Conservation (phyloP, 495 filamentous ascomycete species). For the Xylaria curta region DNA sequence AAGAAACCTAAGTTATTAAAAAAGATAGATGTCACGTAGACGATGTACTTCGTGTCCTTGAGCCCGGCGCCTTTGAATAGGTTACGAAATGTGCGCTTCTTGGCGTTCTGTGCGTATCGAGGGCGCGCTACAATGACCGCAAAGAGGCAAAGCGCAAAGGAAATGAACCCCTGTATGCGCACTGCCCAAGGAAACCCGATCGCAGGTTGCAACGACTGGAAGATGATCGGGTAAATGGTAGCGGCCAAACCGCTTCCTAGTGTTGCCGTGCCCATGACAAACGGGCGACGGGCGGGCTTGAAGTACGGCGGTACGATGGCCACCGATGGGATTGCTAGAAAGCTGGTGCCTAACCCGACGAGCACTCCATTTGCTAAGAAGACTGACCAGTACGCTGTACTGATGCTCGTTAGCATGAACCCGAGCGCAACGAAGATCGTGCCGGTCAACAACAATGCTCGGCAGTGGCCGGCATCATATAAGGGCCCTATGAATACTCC, state of each 20-base stretch:
- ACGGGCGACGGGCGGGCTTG: slow-evolving; percentile 64
- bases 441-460: slow-evolving; percentile 28
- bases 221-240: slow-evolving; percentile 71
- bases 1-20: slow-evolving; percentile 35
- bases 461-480: slow-evolving; percentile 37
- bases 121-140: slow-evolving; percentile 67
- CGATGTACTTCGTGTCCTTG: slow-evolving; percentile 25
- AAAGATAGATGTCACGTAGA: slow-evolving; percentile 31
- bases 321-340: slow-evolving; percentile 67
- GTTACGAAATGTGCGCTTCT: slow-evolving; percentile 12
- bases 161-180: slow-evolving; percentile 69
- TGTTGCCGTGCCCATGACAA: slow-evolving; percentile 71
- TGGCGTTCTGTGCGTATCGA: slow-evolving; percentile 40
- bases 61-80: slow-evolving; percentile 30
- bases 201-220: slow-evolving; percentile 60
- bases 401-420: slow-evolving; percentile 72
- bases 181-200: slow-evolving; percentile 76
- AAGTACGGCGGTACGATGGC: slow-evolving; percentile 72
- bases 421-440: slow-evolving; percentile 58
- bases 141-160: slow-evolving; percentile 65
- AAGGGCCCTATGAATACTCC: slow-evolving; percentile 37
- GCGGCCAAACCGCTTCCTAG: slow-evolving; percentile 71
- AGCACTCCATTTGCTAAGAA: slow-evolving; percentile 65
- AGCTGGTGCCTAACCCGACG: slow-evolving; percentile 61
- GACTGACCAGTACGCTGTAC: slow-evolving; percentile 67